These are phyloP conservation scores for Daldinia sp. DNA, from an alignment of 2,329 filamentous ascomycete species.

Conservation along the genomic window DNA sequence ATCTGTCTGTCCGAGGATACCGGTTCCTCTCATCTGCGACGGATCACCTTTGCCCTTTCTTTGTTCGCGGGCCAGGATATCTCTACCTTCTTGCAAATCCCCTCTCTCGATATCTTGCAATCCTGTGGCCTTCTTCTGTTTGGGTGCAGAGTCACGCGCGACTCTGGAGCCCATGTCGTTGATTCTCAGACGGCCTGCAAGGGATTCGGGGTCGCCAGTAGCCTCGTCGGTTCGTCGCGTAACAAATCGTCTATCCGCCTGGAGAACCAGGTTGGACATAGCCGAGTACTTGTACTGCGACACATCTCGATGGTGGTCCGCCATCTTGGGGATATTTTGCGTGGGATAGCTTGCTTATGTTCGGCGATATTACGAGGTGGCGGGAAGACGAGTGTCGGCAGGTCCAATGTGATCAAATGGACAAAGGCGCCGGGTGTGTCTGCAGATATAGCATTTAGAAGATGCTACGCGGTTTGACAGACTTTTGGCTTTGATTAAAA, in stretches of 20 bases:
- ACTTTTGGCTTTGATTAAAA: neutral
- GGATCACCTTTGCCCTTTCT: slow-evolving; percentile 84
- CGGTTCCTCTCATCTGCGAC: slow-evolving; percentile 73
- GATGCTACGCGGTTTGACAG: slow-evolving; percentile 4
- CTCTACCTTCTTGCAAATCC: slow-evolving; percentile 78
- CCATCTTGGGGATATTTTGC: slow-evolving; percentile 62
- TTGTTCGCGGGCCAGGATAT: slow-evolving; percentile 84
- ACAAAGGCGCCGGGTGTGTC: slow-evolving; percentile 40
- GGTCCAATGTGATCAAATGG: slow-evolving; percentile 44
- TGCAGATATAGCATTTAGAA: slow-evolving; percentile 40
- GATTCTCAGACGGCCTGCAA: slow-evolving; percentile 92
- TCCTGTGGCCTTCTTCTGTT: slow-evolving; percentile 77
- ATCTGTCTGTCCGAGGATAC: slow-evolving; percentile 84
- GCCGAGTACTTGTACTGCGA: slow-evolving; percentile 99
- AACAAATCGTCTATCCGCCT: slow-evolving; percentile 97
- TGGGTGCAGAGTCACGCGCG: slow-evolving; percentile 79
- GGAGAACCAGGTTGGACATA: slow-evolving; percentile 99
- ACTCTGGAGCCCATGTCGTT: slow-evolving; percentile 92
- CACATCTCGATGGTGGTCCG: slow-evolving; percentile 80
- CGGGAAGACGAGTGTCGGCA: slow-evolving; percentile 35
- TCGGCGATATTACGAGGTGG: slow-evolving; percentile 15
- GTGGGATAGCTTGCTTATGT: slow-evolving; percentile 24
- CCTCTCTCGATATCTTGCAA: slow-evolving; percentile 78
- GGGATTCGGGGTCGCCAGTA: slow-evolving; percentile 95
- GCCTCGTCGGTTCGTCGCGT: slow-evolving; percentile 92